Conservation (phyloP, 331 rosid species). For the Acacia pycnantha region DNA sequence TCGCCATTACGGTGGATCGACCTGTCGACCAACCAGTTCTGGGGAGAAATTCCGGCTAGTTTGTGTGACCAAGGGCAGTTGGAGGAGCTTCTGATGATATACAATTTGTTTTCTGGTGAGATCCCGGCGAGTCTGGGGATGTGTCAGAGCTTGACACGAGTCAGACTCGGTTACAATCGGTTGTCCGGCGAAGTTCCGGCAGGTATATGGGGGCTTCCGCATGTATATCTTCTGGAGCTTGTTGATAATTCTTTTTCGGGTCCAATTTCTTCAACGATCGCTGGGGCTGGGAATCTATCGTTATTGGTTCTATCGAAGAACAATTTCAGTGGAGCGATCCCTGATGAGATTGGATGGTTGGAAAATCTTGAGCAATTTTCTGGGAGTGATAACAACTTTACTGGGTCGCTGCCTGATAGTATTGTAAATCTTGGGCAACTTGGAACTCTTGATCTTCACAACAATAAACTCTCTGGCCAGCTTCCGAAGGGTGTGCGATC, state of each 20-base stretch:
- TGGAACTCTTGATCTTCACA: slow-evolving; percentile 67
- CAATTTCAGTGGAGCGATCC: slow-evolving; percentile 65
- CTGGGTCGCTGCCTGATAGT: slow-evolving; percentile 58
- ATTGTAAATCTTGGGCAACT: slow-evolving; percentile 64
- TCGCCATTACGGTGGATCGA: slow-evolving; percentile 70
- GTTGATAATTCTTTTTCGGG: slow-evolving; percentile 68
- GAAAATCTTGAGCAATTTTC: slow-evolving; percentile 59
- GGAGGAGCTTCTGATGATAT: slow-evolving; percentile 69
- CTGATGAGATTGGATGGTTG: slow-evolving; percentile 81
- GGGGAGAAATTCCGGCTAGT: slow-evolving; percentile 63
- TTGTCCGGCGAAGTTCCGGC: slow-evolving; percentile 80
- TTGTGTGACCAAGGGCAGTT: slow-evolving; percentile 59
- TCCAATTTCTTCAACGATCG: slow-evolving; percentile 57
- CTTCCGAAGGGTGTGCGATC: slow-evolving; percentile 47
- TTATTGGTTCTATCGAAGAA: slow-evolving; percentile 56
- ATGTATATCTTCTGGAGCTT: slow-evolving; percentile 66
- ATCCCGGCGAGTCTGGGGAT: slow-evolving; percentile 68
- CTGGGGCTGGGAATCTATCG: slow-evolving; percentile 63
- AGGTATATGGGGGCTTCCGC: slow-evolving; percentile 80
- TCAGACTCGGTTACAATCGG: slow-evolving; percentile 59
- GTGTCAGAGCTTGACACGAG: slow-evolving; percentile 66
- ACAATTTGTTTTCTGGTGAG: slow-evolving; percentile 64
- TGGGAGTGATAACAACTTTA: slow-evolving; percentile 48
- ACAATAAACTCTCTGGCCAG: slow-evolving; percentile 67
- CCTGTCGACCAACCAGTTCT: slow-evolving; percentile 63